Conservation (phyloP, 1,284 basidiomycete species). For the Ganoderma resinaceum region DNA sequence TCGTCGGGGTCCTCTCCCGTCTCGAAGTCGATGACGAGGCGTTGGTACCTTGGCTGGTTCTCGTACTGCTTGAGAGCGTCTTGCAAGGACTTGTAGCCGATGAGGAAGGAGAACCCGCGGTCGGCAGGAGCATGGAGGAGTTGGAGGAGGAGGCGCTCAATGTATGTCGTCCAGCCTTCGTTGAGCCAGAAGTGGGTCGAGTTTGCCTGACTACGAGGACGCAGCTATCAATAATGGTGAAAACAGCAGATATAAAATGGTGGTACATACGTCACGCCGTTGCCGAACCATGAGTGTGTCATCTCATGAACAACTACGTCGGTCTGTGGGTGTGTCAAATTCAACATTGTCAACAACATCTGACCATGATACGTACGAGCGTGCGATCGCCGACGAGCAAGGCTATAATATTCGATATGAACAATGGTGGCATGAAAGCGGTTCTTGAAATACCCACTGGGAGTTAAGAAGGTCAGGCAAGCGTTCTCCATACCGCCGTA, state of each 20-base stretch:
- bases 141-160: slow-evolving; percentile 86
- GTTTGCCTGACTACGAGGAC: slow-evolving; percentile 60
- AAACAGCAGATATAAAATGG: not conserved
- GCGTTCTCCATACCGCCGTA: slow-evolving; percentile 92
- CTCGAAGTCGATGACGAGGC: slow-evolving; percentile 86
- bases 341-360: not conserved
- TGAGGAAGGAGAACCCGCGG: slow-evolving; percentile 72
- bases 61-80: slow-evolving; percentile 75
- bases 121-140: slow-evolving; percentile 80
- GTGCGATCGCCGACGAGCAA: slow-evolving; percentile 85
- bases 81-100: slow-evolving; percentile 77
- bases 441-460: slow-evolving; percentile 57
- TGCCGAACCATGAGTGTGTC: slow-evolving; percentile 88
- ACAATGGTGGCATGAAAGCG: not conserved
- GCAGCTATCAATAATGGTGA: not conserved
- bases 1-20: slow-evolving; percentile 89
- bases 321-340: slow-evolving; percentile 23
- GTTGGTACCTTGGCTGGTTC: slow-evolving; percentile 77
- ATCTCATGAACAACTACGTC: slow-evolving; percentile 87
- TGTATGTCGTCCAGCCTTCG: slow-evolving; percentile 95
- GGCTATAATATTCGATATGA: slow-evolving; percentile 49
- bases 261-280: slow-evolving; percentile 75
- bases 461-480: slow-evolving; percentile 88
- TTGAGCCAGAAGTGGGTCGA: slow-evolving; percentile 91
- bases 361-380: slow-evolving; percentile 56